These are phyloP conservation scores for Vicia faba DNA, from an alignment of 306 rosid species.

Conservation along the genomic window DNA sequence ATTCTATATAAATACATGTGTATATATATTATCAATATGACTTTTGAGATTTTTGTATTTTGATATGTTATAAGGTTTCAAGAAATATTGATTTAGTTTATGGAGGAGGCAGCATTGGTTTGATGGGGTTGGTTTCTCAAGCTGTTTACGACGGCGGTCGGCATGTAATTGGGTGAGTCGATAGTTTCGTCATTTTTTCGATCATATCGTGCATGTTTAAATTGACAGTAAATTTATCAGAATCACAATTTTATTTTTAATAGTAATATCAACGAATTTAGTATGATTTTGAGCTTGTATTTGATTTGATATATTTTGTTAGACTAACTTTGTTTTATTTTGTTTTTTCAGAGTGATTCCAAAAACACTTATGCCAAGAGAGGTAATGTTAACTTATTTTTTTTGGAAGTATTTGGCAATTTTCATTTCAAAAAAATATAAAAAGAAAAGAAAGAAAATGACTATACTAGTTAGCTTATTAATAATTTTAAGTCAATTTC, in stretches of 20 bases:
- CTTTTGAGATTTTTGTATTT: background rate
- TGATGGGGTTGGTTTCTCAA: slow-evolving; percentile 95
- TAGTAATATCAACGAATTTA: no score
- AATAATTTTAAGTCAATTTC: slow-evolving; percentile 40
- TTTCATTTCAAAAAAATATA: slow-evolving; percentile 17
- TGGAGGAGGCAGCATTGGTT: slow-evolving; percentile 98
- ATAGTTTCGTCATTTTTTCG: background rate
- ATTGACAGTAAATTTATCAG: background rate
- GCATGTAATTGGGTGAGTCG: slow-evolving; percentile 91
- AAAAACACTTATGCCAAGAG: slow-evolving; percentile 97
- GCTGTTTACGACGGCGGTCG: slow-evolving; percentile 90
- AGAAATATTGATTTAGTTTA: slow-evolving; percentile 93
- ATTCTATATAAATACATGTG: background rate
- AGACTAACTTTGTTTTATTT: slow-evolving; percentile 47
- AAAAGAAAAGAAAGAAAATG: background rate
- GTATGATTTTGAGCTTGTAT: no score
- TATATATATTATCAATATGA: no score
- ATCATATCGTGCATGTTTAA: background rate
- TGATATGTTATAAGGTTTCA: slow-evolving; percentile 60
- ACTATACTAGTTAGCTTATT: slow-evolving; percentile 14
- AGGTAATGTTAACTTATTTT: slow-evolving; percentile 57
- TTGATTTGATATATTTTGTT: background rate
- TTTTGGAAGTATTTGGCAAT: slow-evolving; percentile 37
- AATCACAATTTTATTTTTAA: background rate
- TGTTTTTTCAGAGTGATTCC: slow-evolving; percentile 83